Base-by-base conservation (phyloP, 2,329 filamentous ascomycete species). In the Phaeosphaeria sp. region DNA sequence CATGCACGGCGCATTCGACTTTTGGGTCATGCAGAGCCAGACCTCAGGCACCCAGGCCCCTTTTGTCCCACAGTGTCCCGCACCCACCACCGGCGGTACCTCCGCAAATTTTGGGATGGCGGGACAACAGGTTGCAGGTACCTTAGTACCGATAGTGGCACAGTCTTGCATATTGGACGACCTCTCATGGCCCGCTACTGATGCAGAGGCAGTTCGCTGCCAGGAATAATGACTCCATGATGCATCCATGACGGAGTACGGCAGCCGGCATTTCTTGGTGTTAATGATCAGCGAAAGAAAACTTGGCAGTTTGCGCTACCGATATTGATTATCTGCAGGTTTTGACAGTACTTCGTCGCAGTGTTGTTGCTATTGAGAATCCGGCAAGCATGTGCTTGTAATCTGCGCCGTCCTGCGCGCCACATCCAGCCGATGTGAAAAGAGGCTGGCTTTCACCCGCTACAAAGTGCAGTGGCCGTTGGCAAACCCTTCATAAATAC, bases 91-190 rank as follows among this genome's bases (percentile, higher is more conserved):
- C 30, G 11, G 21, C 9, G 36, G 18, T 8, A 45, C 25, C 20
- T 40, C 27, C 43, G 43, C 6, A 20, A 8, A n/a, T 47, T 36
- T 54, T 51, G 56, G 48, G 30, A 53, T 49, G 51, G 51, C 51
- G 56, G 49, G 36, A 40, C 53, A 56, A 54, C 63, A 55, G 54
- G 57, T 47, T 57, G 50, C 57, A 63, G n/a, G n/a, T n/a, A n/a
- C n/a, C n/a, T n/a, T n/a, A 65, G 66, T 60, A 63, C 63, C 60
- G 54, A 58, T 43, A 60, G 60, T 65, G 64, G 66, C 67, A 66
- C 67, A 63, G 61, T 51, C 55, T 43, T 63, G 57, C 59, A 53
- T 46, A n/a, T 39, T 45, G 20, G n/a, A 49, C 15, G 22, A 47
- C 18, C 24, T 43, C 42, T 53, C 15, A 44, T 46, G 44, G 46